Evolutionary conservation across 768 basidiomycete genomes (phyloP).

Genomic region (Suillus fuscotomentosus): DNA sequence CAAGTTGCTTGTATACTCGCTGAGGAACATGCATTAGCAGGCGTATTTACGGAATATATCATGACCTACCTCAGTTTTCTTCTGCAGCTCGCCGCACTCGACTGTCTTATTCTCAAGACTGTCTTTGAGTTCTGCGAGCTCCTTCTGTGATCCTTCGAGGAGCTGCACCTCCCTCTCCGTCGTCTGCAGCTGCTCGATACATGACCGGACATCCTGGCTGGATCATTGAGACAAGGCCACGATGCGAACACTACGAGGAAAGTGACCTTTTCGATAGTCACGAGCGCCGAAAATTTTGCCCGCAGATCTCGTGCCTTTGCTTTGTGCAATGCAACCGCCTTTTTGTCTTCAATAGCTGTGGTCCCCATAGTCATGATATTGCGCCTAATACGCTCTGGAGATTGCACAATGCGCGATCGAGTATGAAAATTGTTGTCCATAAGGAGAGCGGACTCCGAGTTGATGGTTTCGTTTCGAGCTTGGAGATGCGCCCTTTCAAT

Average conservation of each 20-base stretch:
- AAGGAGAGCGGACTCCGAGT: constrained; percentile 56
- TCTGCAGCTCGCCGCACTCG: constrained; percentile 65
- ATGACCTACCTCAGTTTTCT: constrained; percentile 61
- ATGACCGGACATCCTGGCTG: constrained; percentile 64
- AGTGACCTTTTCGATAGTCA: constrained; percentile 71
- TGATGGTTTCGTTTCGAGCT: constrained; percentile 68
- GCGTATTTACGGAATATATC: neutral
- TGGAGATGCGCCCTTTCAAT: constrained; percentile 63
- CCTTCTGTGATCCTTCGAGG: constrained; percentile 65
- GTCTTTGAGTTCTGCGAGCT: constrained; percentile 65
- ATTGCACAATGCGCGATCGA: constrained; percentile 80
- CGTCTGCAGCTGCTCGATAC: constrained; percentile 70
- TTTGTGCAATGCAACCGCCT: constrained; percentile 62
- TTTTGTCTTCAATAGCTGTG: constrained; percentile 72
- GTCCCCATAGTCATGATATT: constrained; percentile 73
- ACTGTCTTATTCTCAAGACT: constrained; percentile 71
- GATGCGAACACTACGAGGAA: constrained; percentile 9
- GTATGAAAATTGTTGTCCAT: constrained; percentile 63
- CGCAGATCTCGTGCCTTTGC: constrained; percentile 77
- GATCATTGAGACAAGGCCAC: constrained; percentile 2
- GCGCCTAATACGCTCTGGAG: constrained; percentile 84
- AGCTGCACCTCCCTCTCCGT: constrained; percentile 66
- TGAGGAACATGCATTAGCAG: constrained; percentile 28
- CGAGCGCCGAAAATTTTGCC: constrained; percentile 66
- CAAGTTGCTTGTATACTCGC: constrained; percentile 79